Evolutionary conservation across 2,329 filamentous ascomycete genomes (phyloP).

Genomic region (Rhytidhysteron rufulum): DNA sequence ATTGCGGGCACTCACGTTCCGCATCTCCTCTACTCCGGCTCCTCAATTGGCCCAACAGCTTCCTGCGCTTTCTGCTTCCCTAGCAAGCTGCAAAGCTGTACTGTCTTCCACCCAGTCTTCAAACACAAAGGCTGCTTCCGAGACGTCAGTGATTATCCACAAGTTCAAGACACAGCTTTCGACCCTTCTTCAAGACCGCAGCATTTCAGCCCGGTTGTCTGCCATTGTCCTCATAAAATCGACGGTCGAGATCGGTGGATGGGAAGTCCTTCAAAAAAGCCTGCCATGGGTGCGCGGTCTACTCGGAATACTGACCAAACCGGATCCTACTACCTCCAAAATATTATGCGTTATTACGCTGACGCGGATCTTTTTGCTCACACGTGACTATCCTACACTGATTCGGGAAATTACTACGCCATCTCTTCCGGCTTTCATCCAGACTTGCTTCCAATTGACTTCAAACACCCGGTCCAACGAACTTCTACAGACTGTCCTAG

Average conservation of each 20-base stretch:
- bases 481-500: conserved; percentile 65
- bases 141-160: conserved; percentile 68
- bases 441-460: conserved; percentile 64
- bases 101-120: conserved; percentile 59
- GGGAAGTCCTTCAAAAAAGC: conserved; percentile 71
- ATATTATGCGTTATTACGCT: conserved; percentile 73
- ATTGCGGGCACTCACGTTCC: conserved; percentile 54
- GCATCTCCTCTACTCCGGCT: conserved; percentile 67
- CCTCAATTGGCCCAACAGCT: conserved; percentile 70
- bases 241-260: conserved; percentile 75
- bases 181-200: conserved; percentile 74
- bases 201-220: conserved; percentile 68
- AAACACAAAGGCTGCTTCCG: conserved; percentile 60
- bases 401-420: conserved; percentile 85
- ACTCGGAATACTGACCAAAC: conserved; percentile 73
- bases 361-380: conserved; percentile 77
- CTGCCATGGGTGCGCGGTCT: conserved; percentile 76
- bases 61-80: conserved; percentile 59
- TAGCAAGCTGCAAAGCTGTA: conserved; percentile 54
- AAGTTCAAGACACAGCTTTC: conserved; percentile 77
- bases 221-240: conserved; percentile 78
- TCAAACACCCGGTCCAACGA: conserved; percentile 18
- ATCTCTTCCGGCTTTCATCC: conserved; percentile 70
- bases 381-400: conserved; percentile 77
- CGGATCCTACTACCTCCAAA: conserved; percentile 70